phyloP scores from a whole-genome alignment of 169 alveolate genomes.

The Eimeria sp. region DNA sequence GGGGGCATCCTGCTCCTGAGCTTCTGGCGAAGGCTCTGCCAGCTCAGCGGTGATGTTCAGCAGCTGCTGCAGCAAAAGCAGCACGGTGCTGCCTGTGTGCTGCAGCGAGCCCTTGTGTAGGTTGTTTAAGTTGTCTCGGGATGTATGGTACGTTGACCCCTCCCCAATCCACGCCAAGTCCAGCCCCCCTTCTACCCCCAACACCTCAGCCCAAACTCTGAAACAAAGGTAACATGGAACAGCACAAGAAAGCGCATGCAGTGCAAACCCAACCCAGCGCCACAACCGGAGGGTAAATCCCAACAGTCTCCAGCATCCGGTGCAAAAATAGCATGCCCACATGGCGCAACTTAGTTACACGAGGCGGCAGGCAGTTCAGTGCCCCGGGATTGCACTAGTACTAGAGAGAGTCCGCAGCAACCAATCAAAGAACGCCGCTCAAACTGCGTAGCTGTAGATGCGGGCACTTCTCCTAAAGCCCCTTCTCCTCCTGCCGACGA shows the following conservation, averaged over 20 bases:
- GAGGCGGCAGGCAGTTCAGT: background rate
- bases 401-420: too few species aligned
- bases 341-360: too few species aligned
- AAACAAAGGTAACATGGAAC: background rate
- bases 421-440: too few species aligned
- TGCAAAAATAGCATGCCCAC: background rate
- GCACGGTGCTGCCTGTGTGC: conserved; percentile 16
- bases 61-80: background rate
- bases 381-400: too few species aligned
- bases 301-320: background rate
- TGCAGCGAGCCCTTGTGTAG: conserved; percentile 28
- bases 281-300: background rate
- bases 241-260: background rate
- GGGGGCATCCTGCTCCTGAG: background rate
- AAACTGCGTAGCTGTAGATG: too few species aligned
- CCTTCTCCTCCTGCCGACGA: background rate
- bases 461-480: background rate
- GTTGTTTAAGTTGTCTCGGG: background rate
- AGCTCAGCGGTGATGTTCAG: background rate
- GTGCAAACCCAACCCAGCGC: background rate
- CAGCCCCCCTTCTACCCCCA: conserved; percentile 17
- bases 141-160: conserved; percentile 8
- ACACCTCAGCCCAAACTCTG: conserved; percentile 42
- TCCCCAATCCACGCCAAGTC: conserved; percentile 47
- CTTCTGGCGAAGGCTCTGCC: background rate